These are phyloP conservation scores for Boletus smithii DNA, from an alignment of 1,284 basidiomycete genomes.

Conservation along the genomic window DNA sequence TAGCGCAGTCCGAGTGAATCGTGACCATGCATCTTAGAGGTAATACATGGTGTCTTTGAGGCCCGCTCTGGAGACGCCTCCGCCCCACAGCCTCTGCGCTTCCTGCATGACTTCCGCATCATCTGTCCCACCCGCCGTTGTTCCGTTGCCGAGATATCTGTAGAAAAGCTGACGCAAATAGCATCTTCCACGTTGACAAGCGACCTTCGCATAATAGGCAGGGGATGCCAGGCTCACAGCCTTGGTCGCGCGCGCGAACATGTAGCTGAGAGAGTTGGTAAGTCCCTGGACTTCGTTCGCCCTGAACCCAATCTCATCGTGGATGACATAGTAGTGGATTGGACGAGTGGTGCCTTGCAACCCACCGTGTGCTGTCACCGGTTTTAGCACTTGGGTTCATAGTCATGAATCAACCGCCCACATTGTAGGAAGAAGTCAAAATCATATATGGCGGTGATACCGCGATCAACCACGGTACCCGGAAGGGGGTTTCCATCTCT, in stretches of 20 bases:
- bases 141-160: conserved; percentile 38
- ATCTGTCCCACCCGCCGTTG: conserved; percentile 31
- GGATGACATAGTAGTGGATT: conserved; percentile 75
- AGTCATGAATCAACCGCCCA: too few relatives aligned
- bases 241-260: conserved; percentile 77
- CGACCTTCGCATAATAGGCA: conserved; percentile 74
- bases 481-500: conserved; percentile 67
- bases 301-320: conserved; percentile 66
- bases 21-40: conserved; percentile 40
- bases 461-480: conserved; percentile 73
- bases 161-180: conserved; percentile 69
- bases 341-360: conserved; percentile 65
- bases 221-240: conserved; percentile 76
- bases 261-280: conserved; percentile 62
- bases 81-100: conserved; percentile 53
- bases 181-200: conserved; percentile 75
- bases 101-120: conserved; percentile 44
- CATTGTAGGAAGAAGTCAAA: conserved; percentile 76
- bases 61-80: conserved; percentile 46
- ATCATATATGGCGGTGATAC: conserved; percentile 66
- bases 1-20: too few relatives aligned
- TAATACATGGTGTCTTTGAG: conserved; percentile 77
- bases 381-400: too few relatives aligned
- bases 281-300: conserved; percentile 63
- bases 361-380: conserved; percentile 46